Conservation (phyloP, 352 stramenopile genomes). For the Phytophthora brassicae region DNA sequence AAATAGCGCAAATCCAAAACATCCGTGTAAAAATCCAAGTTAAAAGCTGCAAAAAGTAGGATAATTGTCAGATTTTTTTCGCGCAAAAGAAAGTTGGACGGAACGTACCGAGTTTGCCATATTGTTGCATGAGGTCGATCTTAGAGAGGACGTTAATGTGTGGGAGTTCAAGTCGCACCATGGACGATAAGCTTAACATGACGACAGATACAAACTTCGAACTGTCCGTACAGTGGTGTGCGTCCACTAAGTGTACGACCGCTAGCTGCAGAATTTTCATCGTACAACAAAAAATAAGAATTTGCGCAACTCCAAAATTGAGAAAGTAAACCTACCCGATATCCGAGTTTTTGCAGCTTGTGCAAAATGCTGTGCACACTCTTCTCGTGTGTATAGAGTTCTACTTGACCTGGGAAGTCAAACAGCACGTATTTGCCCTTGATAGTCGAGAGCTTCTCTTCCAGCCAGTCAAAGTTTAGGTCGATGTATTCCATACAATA, state of each 20-base stretch:
- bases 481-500: conserved; percentile 99
- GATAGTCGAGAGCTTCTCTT: conserved; percentile 87
- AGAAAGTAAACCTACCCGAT: conserved; percentile 53
- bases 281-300: not conserved
- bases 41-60: conserved; percentile 69
- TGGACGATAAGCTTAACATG: conserved; percentile 96
- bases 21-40: conserved; percentile 89
- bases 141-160: conserved; percentile 99
- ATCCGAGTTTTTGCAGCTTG: conserved; percentile 90
- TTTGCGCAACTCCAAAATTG: too few relatives aligned
- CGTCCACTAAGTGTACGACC: conserved; percentile 95
- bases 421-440: conserved; percentile 97
- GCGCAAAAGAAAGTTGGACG: not conserved
- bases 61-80: not conserved
- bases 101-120: conserved; percentile 71
- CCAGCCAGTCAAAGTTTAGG: conserved; percentile 98
- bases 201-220: conserved; percentile 98
- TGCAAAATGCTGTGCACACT: conserved; percentile 96
- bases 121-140: conserved; percentile 96
- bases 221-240: conserved; percentile 92
- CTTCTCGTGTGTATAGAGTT: conserved; percentile 99
- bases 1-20: conserved; percentile 84
- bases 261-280: conserved; percentile 68
- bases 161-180: conserved; percentile 97
- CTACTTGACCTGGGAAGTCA: conserved; percentile 99